Percentiles rank a stretch among this genome's conserved stretches.
Evolutionary conservation across 2,329 filamentous ascomycete genomes (phyloP).

Genomic region (Colletotrichum sp.): DNA sequence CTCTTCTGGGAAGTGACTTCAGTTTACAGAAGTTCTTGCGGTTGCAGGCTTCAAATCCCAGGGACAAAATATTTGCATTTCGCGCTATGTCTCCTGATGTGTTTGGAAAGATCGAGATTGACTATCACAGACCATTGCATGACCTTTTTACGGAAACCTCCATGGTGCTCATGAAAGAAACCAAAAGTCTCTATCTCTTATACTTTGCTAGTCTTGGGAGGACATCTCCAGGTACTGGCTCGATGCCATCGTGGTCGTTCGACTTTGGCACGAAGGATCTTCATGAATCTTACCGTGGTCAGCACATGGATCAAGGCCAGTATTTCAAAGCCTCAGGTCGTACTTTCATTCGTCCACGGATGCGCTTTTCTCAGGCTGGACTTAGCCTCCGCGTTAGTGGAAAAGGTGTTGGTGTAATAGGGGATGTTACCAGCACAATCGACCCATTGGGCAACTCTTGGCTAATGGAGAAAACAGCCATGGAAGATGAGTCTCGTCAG

Average conservation of each 20-base stretch:
- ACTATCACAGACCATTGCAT: rapidly evolving
- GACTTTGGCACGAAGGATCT: background rate
- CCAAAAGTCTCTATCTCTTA: rapidly evolving
- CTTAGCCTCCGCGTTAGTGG: too few species aligned
- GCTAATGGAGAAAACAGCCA: rapidly evolving
- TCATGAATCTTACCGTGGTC: too few species aligned
- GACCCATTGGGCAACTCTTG: background rate
- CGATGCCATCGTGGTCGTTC: rapidly evolving
- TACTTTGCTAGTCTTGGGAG: background rate
- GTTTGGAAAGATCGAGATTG: rapidly evolving
- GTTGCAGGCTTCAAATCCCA: rapidly evolving
- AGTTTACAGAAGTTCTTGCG: too few species aligned
- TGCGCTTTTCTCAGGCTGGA: too few species aligned
- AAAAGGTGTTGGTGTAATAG: background rate
- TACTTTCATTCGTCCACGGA: too few species aligned
- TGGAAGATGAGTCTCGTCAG: too few species aligned
- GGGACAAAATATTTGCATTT: background rate
- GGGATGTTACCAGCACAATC: rapidly evolving
- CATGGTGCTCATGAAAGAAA: rapidly evolving
- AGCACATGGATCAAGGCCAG: too few species aligned
- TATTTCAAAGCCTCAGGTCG: too few species aligned
- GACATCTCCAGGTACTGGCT: background rate
- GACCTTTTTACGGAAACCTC: background rate
- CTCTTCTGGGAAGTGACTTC: too few species aligned
- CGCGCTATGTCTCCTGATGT: rapidly evolving